Evolutionary conservation across 345 rosid species (phyloP).

Genomic region (Clausena lansium): DNA sequence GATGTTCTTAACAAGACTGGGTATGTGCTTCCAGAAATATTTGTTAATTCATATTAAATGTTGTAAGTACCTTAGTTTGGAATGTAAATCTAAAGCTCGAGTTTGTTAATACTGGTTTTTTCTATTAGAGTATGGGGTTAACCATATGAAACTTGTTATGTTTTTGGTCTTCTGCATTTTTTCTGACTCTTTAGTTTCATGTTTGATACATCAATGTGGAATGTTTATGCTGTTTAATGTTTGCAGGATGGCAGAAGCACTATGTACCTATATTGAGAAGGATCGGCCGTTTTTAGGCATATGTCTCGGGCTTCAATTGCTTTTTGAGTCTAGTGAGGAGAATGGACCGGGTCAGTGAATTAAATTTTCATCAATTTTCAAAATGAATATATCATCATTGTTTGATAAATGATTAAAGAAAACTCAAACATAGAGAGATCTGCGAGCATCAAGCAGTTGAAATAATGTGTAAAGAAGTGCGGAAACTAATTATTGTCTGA

Average conservation of each 20-base stretch:
- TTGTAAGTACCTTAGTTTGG: not conserved
- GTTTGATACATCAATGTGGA: not conserved
- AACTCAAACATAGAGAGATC: not conserved
- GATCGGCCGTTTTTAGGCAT: slow-evolving; percentile 97
- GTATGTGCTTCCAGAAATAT: slow-evolving; percentile 24
- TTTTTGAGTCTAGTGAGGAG: slow-evolving; percentile 88
- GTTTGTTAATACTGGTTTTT: not conserved
- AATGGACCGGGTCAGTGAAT: slow-evolving; percentile 70
- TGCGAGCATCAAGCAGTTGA: not conserved
- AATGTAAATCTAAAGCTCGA: not conserved
- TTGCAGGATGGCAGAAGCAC: slow-evolving; percentile 88
- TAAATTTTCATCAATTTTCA: not conserved
- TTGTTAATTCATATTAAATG: not conserved
- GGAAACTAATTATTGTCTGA: not conserved
- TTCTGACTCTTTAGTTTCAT: slow-evolving; percentile 1
- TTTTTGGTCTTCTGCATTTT: not conserved
- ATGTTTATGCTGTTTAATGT: slow-evolving; percentile 4
- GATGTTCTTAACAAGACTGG: slow-evolving; percentile 81
- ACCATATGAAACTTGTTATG: not conserved
- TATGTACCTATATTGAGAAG: slow-evolving; percentile 65
- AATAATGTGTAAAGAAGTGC: not conserved
- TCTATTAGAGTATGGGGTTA: not conserved
- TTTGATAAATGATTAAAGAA: not conserved
- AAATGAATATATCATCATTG: not conserved
- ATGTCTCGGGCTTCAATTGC: slow-evolving; percentile 93